phyloP scores from a whole-genome alignment of 345 rosid species.

The Aquilaria yunnanensis region DNA sequence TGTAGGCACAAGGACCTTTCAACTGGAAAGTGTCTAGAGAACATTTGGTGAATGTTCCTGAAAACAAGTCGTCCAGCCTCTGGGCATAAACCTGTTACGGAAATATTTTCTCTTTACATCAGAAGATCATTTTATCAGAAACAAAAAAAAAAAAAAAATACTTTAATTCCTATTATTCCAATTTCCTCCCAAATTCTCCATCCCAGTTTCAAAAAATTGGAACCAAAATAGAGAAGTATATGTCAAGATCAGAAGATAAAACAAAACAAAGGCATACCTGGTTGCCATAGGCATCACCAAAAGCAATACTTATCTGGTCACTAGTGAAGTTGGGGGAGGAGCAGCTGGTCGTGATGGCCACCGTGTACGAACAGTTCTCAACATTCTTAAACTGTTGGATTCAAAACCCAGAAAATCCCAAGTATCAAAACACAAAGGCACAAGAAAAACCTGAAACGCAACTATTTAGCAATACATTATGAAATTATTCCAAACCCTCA shows the following conservation, averaged over 20 bases:
- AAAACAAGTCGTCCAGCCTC: conserved; percentile 64
- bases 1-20: conserved; percentile 68
- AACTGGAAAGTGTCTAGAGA: conserved; percentile 72
- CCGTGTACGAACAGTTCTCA: conserved; percentile 62
- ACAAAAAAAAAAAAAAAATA: too few species aligned
- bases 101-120: too few species aligned
- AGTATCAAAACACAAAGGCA: too few species aligned
- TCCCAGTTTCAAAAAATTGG: too few species aligned
- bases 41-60: conserved; percentile 61
- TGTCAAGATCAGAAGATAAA: too few species aligned
- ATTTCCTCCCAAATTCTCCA: too few species aligned
- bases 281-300: conserved; percentile 91
- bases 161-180: not conserved
- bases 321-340: conserved; percentile 68
- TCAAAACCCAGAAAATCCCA: not conserved
- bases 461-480: not conserved
- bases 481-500: too few species aligned
- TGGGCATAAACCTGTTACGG: conserved; percentile 57
- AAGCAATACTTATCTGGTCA: conserved; percentile 85
- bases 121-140: not conserved
- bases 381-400: conserved; percentile 23
- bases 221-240: too few species aligned
- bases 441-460: not conserved
- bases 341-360: conserved; percentile 71
- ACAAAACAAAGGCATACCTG: conserved; percentile 40